Percentiles rank a stretch among this genome's conserved stretches.
phyloP scores from a whole-genome alignment of 2,329 filamentous ascomycete species.

The Penicillium sp. region DNA sequence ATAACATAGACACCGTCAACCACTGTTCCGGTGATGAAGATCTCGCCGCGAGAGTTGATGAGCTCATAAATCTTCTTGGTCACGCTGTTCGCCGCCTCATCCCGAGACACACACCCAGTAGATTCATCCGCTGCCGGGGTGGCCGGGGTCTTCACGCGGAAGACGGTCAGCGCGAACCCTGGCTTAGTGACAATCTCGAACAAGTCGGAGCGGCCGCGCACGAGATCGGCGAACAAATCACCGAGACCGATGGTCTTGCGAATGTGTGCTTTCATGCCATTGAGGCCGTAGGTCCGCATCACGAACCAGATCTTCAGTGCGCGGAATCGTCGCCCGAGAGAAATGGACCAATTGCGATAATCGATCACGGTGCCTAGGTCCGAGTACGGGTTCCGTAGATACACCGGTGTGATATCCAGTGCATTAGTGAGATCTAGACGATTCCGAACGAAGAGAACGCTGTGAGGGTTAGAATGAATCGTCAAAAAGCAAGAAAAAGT shows the following conservation, averaged over 20 bases:
- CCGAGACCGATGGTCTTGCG: constrained; percentile 67
- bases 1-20: constrained; percentile 76
- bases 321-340: constrained; percentile 83
- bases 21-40: constrained; percentile 79
- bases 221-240: constrained; percentile 65
- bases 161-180: constrained; percentile 75
- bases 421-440: constrained; percentile 76
- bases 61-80: constrained; percentile 75
- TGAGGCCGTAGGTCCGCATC: constrained; percentile 75
- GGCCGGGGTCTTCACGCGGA: constrained; percentile 59
- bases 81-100: constrained; percentile 62
- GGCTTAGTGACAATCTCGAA: constrained; percentile 76
- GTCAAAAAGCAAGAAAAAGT: too few species aligned
- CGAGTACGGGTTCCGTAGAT: constrained; percentile 78
- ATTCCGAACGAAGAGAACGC: constrained; percentile 75
- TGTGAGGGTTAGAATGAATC: constrained; percentile 45
- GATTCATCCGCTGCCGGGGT: constrained; percentile 12
- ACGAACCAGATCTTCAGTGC: constrained; percentile 96
- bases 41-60: constrained; percentile 72
- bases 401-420: constrained; percentile 75
- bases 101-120: constrained; percentile 27
- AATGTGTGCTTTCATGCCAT: constrained; percentile 73
- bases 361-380: constrained; percentile 86
- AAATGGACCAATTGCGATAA: constrained; percentile 97
- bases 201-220: constrained; percentile 64